Evolutionary conservation across 805 yeast genomes (phyloP).

Genomic region (Debaryomyces castellii): DNA sequence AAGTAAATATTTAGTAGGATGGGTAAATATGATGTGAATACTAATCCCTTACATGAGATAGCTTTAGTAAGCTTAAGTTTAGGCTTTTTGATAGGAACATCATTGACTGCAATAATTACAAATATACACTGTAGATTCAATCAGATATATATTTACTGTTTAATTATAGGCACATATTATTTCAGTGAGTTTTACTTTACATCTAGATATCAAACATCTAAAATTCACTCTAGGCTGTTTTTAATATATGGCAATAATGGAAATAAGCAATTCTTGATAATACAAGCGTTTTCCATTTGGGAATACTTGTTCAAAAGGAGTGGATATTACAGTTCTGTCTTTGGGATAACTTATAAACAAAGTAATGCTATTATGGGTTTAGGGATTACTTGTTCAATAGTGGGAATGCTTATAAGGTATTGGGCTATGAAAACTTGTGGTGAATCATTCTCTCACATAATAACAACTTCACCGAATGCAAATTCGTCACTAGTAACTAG

Average conservation of each 20-base stretch:
- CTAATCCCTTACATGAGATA: slow-evolving; percentile 20
- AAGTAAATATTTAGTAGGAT: background rate
- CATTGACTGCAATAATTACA: slow-evolving; percentile 1
- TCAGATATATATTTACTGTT: slow-evolving; percentile 13
- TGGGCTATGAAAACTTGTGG: slow-evolving; percentile 35
- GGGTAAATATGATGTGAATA: slow-evolving; percentile 11
- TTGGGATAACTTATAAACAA: background rate
- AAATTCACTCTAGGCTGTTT: slow-evolving; percentile 26
- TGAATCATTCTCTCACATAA: slow-evolving; percentile 33
- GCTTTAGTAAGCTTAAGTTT: slow-evolving; percentile 14
- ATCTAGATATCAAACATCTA: slow-evolving; percentile 22
- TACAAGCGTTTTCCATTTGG: slow-evolving; percentile 23
- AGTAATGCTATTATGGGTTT: background rate
- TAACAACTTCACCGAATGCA: slow-evolving; percentile 15
- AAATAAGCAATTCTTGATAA: slow-evolving; percentile 25
- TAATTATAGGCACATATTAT: slow-evolving; percentile 21
- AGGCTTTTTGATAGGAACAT: slow-evolving; percentile 15
- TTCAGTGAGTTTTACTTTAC: slow-evolving; percentile 28
- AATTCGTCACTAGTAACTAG: slow-evolving; percentile 23
- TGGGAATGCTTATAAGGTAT: slow-evolving; percentile 27
- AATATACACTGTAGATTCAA: background rate
- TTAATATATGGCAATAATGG: slow-evolving; percentile 37
- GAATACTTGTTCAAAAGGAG: slow-evolving; percentile 19
- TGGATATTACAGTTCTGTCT: background rate
- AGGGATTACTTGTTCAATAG: slow-evolving; percentile 10